Conservation (phyloP, 129 eudicot species). For the Saposhnikovia divaricata region DNA sequence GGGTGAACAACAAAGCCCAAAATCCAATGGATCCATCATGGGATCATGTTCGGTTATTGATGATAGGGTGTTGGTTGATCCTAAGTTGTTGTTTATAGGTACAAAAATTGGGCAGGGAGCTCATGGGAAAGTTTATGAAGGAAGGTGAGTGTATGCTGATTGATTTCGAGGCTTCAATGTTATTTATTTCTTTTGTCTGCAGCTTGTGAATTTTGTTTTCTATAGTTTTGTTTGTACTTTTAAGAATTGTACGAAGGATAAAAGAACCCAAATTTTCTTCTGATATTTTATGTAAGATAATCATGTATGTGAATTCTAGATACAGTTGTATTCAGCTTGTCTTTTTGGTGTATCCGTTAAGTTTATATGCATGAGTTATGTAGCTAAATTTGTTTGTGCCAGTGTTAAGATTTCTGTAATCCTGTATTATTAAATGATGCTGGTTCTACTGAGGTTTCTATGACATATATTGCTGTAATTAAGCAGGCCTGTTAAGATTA, state of each 20-base stretch:
- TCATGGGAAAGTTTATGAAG: conserved; percentile 90
- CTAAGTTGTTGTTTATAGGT: conserved; percentile 72
- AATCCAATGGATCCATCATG: conserved; percentile 43
- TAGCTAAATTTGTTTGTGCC: neutral
- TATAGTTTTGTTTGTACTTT: neutral
- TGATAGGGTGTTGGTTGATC: conserved; percentile 75
- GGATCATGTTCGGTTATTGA: conserved; percentile 46
- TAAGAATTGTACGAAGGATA: neutral
- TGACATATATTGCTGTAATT: neutral
- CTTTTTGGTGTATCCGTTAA: neutral
- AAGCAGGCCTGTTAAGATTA: conserved; percentile 18
- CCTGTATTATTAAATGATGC: neutral
- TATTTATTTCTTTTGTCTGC: neutral
- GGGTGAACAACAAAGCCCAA: conserved; percentile 25
- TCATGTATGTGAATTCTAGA: neutral
- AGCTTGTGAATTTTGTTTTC: neutral
- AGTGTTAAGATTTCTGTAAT: neutral
- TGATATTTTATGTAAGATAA: neutral
- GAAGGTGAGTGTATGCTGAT: conserved; percentile 47
- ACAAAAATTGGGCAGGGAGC: conserved; percentile 87
- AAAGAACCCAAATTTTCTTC: neutral
- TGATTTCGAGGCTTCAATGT: neutral
- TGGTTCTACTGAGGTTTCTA: neutral
- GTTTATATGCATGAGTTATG: neutral
- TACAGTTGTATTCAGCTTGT: neutral